Base-by-base conservation (phyloP, 345 rosid genomes). In the Noccaea bulbosa region DNA sequence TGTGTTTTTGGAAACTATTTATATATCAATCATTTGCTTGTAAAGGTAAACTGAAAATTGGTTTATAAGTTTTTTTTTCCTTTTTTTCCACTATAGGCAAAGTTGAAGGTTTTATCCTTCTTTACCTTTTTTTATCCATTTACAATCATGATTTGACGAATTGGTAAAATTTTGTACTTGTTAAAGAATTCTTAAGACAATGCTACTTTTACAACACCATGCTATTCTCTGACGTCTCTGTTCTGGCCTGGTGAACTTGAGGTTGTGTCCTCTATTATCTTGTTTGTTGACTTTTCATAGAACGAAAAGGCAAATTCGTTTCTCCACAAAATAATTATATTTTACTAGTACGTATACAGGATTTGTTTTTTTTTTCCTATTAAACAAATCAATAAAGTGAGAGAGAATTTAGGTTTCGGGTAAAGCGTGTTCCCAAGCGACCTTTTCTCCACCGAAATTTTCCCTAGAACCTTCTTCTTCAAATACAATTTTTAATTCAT, bases 231-330 rank as follows among this genome's bases (percentile, higher is more conserved):
- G 17, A 24, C 57, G 5, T 70, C 22, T 60, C 35, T 60, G 43
- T 40, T 59, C 12, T 48, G 11, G 9, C 5, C 11, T 30, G 46
- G 8, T 70, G 15, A 70, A 60, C 34, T 30, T 22, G 32, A 39
- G 68, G 45, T 33, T 40, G 27, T 27, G 38, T 20, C 22, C 22
- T 20, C 22, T 55, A 4, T 5, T 35, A 6, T 20, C 35, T 22
- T 34, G 2, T 62, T 72, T 32, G 65, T 16, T 43, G 77, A 38
- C 71, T 65, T 56, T 73, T 73, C 77, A 57, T 48, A 52, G 56
- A 41, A 56, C 60, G 60, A 65, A 73, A 73, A 65, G 48, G 65
- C 72, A 57, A 50, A 58, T 57, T 57, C 11, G 5, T 49, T 57
- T 73, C 52, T 73, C 46, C 39, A 16, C 49, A 49, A 17, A 48